Percentiles rank a stretch among this genome's conserved stretches.
Conservation (phyloP, 176 grass and related monocot species). For the Tillandsia leiboldiana region DNA sequence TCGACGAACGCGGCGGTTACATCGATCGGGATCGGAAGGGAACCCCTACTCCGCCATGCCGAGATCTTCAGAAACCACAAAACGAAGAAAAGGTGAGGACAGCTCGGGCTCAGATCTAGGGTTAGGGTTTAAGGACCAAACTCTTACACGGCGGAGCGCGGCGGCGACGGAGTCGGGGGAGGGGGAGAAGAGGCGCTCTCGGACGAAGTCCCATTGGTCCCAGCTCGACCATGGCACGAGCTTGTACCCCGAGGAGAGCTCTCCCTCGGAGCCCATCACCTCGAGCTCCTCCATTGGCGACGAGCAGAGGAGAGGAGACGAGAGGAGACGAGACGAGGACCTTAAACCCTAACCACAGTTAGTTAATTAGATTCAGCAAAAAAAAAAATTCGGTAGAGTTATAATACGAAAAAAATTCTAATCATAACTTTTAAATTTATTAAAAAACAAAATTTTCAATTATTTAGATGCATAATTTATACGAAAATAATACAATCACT, state of each 20-base stretch:
- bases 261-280: not conserved
- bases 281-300: not conserved
- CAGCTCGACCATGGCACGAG: constrained; percentile 91
- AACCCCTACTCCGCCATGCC: constrained; percentile 76
- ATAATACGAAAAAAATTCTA: too few species aligned
- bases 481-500: too few species aligned
- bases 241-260: constrained; percentile 52
- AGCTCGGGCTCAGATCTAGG: not conserved
- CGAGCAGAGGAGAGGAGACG: not conserved
- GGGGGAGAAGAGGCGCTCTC: constrained; percentile 61
- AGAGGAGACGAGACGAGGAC: not conserved
- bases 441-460: too few species aligned
- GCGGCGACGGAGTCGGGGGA: constrained; percentile 26
- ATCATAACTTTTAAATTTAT: too few species aligned
- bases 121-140: not conserved
- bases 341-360: not conserved
- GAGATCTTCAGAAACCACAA: constrained; percentile 38
- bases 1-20: constrained; percentile 68
- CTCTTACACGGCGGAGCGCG: constrained; percentile 51
- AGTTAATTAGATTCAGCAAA: too few species aligned
- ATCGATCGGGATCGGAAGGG: constrained; percentile 57
- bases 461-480: too few species aligned
- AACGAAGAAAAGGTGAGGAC: not conserved
- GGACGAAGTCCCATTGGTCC: constrained; percentile 73
- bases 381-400: too few species aligned